Evolutionary conservation across 352 stramenopile genomes (phyloP).

Genomic region (Ophiocytium majus): DNA sequence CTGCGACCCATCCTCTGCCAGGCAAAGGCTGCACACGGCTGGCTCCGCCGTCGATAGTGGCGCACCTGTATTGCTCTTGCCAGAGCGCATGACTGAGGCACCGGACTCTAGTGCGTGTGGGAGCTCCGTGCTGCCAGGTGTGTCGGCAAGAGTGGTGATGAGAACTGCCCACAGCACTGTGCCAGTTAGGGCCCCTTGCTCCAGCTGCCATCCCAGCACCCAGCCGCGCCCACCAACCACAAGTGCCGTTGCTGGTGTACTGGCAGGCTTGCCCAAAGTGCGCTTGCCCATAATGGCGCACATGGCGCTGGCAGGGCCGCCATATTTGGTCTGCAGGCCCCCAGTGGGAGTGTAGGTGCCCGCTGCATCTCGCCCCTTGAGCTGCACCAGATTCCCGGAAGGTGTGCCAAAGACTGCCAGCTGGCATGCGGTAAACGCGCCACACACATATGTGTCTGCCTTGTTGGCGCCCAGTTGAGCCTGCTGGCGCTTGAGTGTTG

Average conservation of each 20-base stretch:
- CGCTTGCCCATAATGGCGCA: no score
- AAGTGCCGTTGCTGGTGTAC: no score
- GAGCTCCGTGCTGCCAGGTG: no score
- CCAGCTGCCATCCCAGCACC: not conserved
- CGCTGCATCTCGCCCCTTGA: no score
- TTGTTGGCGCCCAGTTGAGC: not conserved
- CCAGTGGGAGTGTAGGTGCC: no score
- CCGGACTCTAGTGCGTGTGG: no score
- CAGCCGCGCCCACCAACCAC: no score
- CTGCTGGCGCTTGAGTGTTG: not conserved
- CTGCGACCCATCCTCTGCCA: conserved; percentile 13
- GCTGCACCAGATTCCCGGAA: not conserved
- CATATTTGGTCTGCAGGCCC: no score
- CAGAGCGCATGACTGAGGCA: no score
- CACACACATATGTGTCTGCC: not conserved
- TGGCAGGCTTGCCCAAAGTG: no score
- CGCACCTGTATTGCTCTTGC: not conserved
- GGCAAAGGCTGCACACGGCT: not conserved
- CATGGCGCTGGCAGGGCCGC: no score
- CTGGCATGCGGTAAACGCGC: not conserved
- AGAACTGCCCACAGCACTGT: not conserved
- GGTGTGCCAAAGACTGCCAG: not conserved
- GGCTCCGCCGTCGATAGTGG: not conserved
- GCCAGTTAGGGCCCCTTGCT: not conserved
- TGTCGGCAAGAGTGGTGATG: no score